phyloP scores from a whole-genome alignment of 441 rosid species.

The Adansonia madagascariensis region DNA sequence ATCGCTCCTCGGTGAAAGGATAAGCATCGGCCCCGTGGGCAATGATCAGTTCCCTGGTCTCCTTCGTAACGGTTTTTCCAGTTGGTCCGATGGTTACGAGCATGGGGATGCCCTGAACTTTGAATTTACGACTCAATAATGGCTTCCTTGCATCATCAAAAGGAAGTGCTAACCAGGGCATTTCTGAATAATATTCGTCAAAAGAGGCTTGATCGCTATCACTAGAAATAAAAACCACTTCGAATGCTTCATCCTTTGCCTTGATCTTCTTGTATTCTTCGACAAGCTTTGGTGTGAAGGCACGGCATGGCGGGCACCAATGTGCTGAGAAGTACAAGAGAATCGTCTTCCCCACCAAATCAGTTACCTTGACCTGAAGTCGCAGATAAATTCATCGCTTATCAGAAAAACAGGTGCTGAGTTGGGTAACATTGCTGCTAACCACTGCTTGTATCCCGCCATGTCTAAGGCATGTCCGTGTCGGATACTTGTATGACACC shows the following conservation, averaged over 20 bases:
- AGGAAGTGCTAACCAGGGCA: slow-evolving; percentile 89
- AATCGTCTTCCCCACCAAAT: slow-evolving; percentile 67
- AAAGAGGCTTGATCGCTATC: slow-evolving; percentile 64
- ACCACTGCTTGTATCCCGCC: not conserved
- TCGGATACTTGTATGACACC: too few species aligned
- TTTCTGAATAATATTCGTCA: slow-evolving; percentile 55
- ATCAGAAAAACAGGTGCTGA: not conserved
- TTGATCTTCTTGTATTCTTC: slow-evolving; percentile 66
- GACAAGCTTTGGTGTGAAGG: slow-evolving; percentile 65
- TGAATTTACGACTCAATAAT: slow-evolving; percentile 55
- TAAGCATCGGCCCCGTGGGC: slow-evolving; percentile 66
- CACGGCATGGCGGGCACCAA: slow-evolving; percentile 85
- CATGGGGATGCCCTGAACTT: slow-evolving; percentile 72
- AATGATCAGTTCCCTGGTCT: slow-evolving; percentile 53
- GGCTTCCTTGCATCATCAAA: slow-evolving; percentile 70
- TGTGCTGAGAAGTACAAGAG: slow-evolving; percentile 83
- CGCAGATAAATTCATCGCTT: slow-evolving; percentile 1
- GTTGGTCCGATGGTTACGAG: slow-evolving; percentile 63
- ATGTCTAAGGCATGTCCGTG: too few species aligned
- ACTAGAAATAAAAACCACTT: slow-evolving; percentile 77
- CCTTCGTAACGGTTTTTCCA: slow-evolving; percentile 59
- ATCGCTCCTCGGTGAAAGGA: slow-evolving; percentile 68
- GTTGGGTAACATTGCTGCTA: not conserved
- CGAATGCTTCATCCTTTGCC: slow-evolving; percentile 57
- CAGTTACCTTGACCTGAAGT: slow-evolving; percentile 60